Evolutionary conservation across 2,329 filamentous ascomycete genomes (phyloP), one percentile per base, ranked within the genome.

Genomic region (Verticillium isaacii): DNA sequence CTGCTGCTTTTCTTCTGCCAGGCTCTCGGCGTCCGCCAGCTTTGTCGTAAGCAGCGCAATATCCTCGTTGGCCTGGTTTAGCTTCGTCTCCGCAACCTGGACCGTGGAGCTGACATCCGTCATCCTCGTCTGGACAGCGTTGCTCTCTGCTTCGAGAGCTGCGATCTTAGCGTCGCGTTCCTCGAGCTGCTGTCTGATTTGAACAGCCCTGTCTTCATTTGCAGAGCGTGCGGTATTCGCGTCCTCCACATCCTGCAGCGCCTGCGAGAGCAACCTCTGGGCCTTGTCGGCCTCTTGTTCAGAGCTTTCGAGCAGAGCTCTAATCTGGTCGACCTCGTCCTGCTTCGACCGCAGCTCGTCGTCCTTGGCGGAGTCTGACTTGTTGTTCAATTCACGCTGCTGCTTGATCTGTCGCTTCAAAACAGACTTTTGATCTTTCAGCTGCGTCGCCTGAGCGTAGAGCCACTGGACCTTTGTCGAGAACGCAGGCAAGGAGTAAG

Each of bases 341-440:
- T 82, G 78, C 68, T 85, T 87, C 57, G 79, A 73, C 29, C 82
- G 78, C n/a, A 91, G 73, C 65, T 90, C 85, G 50, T 83, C 82
- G 67, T 90, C 88, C 69, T 88, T 86, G 64, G 88, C 83, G 23
- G 85, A 81, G 66, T 96, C 92, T 1, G 92, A 93, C 71, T 93
- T 93, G 78, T 84, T 93, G 76, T 96, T 96, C 62, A 97, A 84
- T 71, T 96, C 92, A 62, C 93, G 90, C 76, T 98, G 94, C 73
- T 98, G 93, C 77, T 96, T 94, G 70, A 97, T 94, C 73, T 98
- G 93, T 54, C 93, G 87, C 70, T 94, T 90, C 9, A 98, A 82
- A 25, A 97, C 93, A 57, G 87, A 86, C 72, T 97, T 96, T 72
- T 98, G 93, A 68, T 97, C 91, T 64, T 91, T 89, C 39, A 97